Percentiles rank a stretch among this genome's conserved stretches.
These are phyloP conservation scores for Cryptococcus wingfieldii DNA, from an alignment of 1,284 basidiomycete genomes.

Conservation along the genomic window DNA sequence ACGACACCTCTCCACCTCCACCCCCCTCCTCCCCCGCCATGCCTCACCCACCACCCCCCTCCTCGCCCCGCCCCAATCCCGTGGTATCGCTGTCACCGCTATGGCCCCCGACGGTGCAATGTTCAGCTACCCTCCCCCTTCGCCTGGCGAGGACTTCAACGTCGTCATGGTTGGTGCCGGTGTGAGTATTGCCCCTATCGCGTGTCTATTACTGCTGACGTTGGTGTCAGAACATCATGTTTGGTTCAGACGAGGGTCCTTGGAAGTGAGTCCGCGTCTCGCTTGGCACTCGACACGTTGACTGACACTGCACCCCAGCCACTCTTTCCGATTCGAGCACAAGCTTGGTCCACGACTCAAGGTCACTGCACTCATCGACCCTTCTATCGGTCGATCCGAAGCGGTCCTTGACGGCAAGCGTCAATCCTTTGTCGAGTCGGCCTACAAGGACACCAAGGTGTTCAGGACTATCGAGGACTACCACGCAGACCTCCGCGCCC, in stretches of 20 bases:
- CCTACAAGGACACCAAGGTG: conserved; percentile 85
- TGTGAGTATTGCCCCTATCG: conserved; percentile 25
- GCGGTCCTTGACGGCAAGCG: conserved; percentile 83
- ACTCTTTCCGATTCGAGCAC: conserved; percentile 90
- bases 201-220: not conserved
- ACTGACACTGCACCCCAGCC: conserved; percentile 55
- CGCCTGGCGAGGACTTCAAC: conserved; percentile 66
- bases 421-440: conserved; percentile 86
- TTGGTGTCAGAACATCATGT: conserved; percentile 70
- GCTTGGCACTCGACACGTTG: not conserved
- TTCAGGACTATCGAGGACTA: conserved; percentile 87
- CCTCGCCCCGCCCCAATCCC: conserved; percentile 12
- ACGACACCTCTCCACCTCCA: conserved; percentile 18
- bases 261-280: conserved; percentile 35
- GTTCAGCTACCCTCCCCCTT: conserved; percentile 46
- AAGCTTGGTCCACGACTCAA: conserved; percentile 96
- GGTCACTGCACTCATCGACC: conserved; percentile 91
- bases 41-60: not conserved
- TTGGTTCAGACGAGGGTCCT: conserved; percentile 73
- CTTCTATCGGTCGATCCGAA: conserved; percentile 74
- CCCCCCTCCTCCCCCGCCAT: conserved; percentile 24
- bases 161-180: conserved; percentile 88
- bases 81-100: conserved; percentile 39
- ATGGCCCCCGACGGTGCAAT: conserved; percentile 29
- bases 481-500: conserved; percentile 58